phyloP scores from a whole-genome alignment of 306 rosid species.

The Crotalaria pallida region DNA sequence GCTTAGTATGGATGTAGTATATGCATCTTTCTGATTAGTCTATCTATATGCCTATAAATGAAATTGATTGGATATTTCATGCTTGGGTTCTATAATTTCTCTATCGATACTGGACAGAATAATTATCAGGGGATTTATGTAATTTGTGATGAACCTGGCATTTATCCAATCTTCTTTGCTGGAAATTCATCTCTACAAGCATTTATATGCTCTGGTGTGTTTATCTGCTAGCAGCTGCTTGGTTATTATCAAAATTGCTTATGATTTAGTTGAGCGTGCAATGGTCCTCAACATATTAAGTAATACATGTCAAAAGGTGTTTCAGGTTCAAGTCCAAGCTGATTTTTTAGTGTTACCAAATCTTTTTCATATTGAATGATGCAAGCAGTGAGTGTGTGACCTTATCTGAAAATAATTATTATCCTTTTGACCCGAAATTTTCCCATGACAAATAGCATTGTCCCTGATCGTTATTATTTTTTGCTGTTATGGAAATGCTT shows the following conservation, averaged over 20 bases:
- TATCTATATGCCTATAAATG: background rate
- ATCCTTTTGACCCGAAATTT: background rate
- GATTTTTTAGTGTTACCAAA: background rate
- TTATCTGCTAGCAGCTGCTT: background rate
- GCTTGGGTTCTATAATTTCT: background rate
- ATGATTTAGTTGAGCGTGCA: background rate
- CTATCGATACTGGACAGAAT: background rate
- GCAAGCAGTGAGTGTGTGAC: background rate
- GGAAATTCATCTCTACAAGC: background rate
- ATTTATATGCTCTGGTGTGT: background rate
- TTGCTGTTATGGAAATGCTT: constrained; percentile 12
- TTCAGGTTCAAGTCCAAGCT: background rate
- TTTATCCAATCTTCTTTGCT: background rate
- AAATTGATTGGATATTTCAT: background rate
- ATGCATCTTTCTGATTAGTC: background rate
- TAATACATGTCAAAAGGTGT: background rate
- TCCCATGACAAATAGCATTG: constrained; percentile 5
- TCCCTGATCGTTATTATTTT: constrained; percentile 7
- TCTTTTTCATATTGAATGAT: background rate
- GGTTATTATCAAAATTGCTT: background rate
- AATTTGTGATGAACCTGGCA: background rate
- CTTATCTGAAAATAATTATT: background rate
- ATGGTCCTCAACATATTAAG: background rate
- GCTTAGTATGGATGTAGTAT: background rate
- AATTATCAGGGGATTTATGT: background rate